Evolutionary conservation across 805 yeast genomes (phyloP).

Genomic region (Isabelozyma pseudorhagii): DNA sequence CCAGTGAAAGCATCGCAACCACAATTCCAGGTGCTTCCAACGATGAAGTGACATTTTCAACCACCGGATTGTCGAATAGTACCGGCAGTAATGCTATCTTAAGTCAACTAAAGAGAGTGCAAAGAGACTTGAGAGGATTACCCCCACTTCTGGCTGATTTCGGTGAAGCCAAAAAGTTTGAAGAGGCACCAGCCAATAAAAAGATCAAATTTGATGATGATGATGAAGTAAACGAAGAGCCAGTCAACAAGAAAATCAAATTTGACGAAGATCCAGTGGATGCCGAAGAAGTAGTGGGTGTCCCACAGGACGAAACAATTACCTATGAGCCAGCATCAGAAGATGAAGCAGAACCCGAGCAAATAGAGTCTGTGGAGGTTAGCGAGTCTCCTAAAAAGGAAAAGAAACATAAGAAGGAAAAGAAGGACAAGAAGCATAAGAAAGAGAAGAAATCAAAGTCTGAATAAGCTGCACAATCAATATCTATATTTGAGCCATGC

Average conservation of each 20-base stretch:
- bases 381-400: slow-evolving; percentile 12
- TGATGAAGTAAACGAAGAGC: slow-evolving; percentile 10
- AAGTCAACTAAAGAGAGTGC: slow-evolving; percentile 69
- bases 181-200: slow-evolving; percentile 15
- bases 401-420: slow-evolving; percentile 23
- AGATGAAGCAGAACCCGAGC: slow-evolving; percentile 8
- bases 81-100: slow-evolving; percentile 38
- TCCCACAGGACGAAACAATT: slow-evolving; percentile 19
- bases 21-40: slow-evolving; percentile 20
- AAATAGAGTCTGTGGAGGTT: slow-evolving; percentile 6
- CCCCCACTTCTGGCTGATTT: slow-evolving; percentile 52
- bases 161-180: slow-evolving; percentile 1
- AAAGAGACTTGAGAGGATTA: slow-evolving; percentile 75
- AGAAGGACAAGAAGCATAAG: slow-evolving; percentile 21
- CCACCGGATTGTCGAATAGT: slow-evolving; percentile 29
- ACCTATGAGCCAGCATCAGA: slow-evolving; percentile 8
- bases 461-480: not conserved
- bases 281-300: slow-evolving; percentile 21
- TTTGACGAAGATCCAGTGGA: slow-evolving; percentile 8
- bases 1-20: slow-evolving; percentile 34
- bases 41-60: slow-evolving; percentile 12
- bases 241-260: slow-evolving; percentile 13
- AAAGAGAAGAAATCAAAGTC: slow-evolving; percentile 7
- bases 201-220: slow-evolving; percentile 23
- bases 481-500: too few relatives aligned